Base-by-base conservation (phyloP, 352 stramenopile species). In the Phytopythium vexans region DNA sequence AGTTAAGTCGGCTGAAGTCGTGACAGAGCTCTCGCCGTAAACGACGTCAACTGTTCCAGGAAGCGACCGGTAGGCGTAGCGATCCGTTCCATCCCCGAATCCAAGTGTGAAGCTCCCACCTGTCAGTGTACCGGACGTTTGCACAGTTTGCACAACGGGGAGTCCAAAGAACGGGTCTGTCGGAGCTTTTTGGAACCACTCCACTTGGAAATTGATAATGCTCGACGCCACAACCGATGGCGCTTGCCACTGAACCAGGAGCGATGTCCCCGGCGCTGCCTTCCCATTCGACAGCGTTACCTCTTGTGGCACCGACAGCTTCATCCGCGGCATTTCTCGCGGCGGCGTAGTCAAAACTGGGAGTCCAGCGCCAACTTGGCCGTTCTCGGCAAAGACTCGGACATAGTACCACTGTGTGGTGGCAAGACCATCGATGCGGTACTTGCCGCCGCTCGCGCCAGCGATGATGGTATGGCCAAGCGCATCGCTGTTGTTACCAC, bases 1-100 rank as follows among this genome's bases (percentile, higher is more conserved):
- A 21, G 92, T 96, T 31, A 98, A 68, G 56, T 98, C 94, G 2
- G 65, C 48, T 8, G 86, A 82, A 1, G 89, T 98, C n/a, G 83
- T 77, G 8, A 97, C 47, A 35, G 74, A 91, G 1, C 60, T 36
- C 21, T 82, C 64, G 6, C 73, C 64, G 7, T 88, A 52, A 0
- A 91, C 74, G 21, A 82, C 79, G 44, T 66, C 68, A 4, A 86
- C 58, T 0, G 68, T 71, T 8, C 82, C 84, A 3, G 82, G 82
- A 6, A 94, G 59, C 32, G 57, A 42, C 14, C 61, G 62, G 36
- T 66, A 77, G 8, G 72, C 56, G 56, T 75, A 75, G 15, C 61
- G 37, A 1, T 64, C 54, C 15, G 61, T 64, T 6, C 49, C 44
- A 21, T 74, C 62, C 3, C 69, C 80, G 56, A 92, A 89, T 0